Conservation (phyloP, 352 stramenopile species). For the Poterioochromonas sp. region DNA sequence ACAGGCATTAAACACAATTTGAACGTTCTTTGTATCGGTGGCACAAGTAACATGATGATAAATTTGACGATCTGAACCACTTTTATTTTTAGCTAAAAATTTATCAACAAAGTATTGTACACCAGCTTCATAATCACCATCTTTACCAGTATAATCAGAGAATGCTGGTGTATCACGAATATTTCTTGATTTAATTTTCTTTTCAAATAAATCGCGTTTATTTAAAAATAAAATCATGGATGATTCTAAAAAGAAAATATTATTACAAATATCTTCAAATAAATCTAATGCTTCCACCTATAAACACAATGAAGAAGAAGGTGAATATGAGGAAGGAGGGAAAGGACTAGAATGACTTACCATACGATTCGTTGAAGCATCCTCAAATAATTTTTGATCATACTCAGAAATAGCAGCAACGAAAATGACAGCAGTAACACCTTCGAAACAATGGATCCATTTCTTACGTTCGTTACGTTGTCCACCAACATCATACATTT, state of each 20-base stretch:
- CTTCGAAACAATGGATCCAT: constrained; percentile 94
- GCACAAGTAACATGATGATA: constrained; percentile 90
- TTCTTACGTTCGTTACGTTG: constrained; percentile 92
- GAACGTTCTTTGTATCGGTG: constrained; percentile 88
- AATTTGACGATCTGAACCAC: constrained; percentile 71
- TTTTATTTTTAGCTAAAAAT: constrained; percentile 78
- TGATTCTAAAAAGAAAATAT: constrained; percentile 81
- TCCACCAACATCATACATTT: constrained; percentile 91
- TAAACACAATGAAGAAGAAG: not conserved
- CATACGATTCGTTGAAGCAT: constrained; percentile 83
- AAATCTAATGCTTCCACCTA: constrained; percentile 75
- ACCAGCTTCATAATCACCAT: constrained; percentile 65
- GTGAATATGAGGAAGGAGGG: not conserved
- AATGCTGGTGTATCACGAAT: constrained; percentile 78
- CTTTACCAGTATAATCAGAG: constrained; percentile 64
- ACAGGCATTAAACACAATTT: constrained; percentile 89
- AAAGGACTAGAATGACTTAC: constrained; percentile 34
- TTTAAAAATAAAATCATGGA: constrained; percentile 93
- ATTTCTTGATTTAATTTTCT: constrained; percentile 86
- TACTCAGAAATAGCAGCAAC: constrained; percentile 79
- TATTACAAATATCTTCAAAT: constrained; percentile 88
- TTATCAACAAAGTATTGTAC: constrained; percentile 73
- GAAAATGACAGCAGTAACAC: constrained; percentile 80
- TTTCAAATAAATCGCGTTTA: constrained; percentile 90
- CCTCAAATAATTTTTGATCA: constrained; percentile 85